Evolutionary conservation across 2,329 filamentous ascomycete genomes (phyloP).

Genomic region (Aspergillus pseudotamarii): DNA sequence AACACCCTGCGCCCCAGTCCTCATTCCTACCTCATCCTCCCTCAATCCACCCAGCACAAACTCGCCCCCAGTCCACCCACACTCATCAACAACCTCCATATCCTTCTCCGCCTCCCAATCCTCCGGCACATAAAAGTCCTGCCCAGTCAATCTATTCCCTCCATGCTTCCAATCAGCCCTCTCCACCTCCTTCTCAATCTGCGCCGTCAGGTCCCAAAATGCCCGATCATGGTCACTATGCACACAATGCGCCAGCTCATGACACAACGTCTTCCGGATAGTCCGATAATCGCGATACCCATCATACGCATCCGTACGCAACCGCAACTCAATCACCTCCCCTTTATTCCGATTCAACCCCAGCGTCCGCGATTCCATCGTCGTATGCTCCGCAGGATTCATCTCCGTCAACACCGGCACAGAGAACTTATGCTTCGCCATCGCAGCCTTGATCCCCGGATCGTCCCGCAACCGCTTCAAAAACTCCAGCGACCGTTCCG

Average conservation of each 20-base stretch:
- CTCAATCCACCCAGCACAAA: constrained; percentile 68
- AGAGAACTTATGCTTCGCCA: constrained; percentile 81
- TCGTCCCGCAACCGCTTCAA: constrained; percentile 78
- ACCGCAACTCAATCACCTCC: constrained; percentile 84
- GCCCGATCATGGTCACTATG: constrained; percentile 78
- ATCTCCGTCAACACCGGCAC: constrained; percentile 92
- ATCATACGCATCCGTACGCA: constrained; percentile 92
- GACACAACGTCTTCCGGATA: constrained; percentile 88
- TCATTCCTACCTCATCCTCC: constrained; percentile 44
- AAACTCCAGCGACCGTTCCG: constrained; percentile 70
- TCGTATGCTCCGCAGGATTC: constrained; percentile 84
- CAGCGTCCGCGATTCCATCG: constrained; percentile 76
- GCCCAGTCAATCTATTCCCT: constrained; percentile 63
- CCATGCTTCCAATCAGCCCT: constrained; percentile 74
- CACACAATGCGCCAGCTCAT: constrained; percentile 93
- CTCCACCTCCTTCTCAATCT: constrained; percentile 86
- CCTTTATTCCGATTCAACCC: constrained; percentile 87
- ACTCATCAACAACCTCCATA: constrained; percentile 65
- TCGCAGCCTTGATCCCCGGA: constrained; percentile 79
- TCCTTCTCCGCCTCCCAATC: constrained; percentile 56
- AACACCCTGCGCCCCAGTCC: constrained; percentile 34
- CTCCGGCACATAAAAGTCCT: constrained; percentile 63
- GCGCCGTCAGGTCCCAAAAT: constrained; percentile 87
- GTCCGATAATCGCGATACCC: constrained; percentile 92
- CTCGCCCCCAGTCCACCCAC: constrained; percentile 77